Evolutionary conservation across 2,329 filamentous ascomycete genomes (phyloP).

Genomic region (Camptophora hylomeconis): DNA sequence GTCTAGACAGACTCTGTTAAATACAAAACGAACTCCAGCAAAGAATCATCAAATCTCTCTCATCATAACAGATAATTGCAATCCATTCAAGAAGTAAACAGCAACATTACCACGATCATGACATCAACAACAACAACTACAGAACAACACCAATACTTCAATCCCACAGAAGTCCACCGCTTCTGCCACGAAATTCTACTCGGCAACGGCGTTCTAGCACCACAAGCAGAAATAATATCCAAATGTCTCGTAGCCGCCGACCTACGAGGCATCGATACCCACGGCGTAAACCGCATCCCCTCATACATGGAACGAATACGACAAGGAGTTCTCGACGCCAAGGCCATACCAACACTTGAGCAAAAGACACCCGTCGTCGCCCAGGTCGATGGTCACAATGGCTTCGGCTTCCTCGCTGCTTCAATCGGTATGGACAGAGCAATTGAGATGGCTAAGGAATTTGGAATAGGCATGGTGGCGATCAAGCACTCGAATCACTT

Average conservation of each 20-base stretch:
- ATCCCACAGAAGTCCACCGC: conserved; percentile 19
- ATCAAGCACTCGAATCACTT: conserved; percentile 71
- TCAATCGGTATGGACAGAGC: conserved; percentile 53
- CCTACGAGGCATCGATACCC: conserved; percentile 65
- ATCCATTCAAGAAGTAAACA: no score
- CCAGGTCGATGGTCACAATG: conserved; percentile 54
- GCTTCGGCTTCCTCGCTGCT: conserved; percentile 63
- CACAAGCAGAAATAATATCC: conserved; percentile 52
- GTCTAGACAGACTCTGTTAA: no score
- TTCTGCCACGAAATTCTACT: conserved; percentile 44
- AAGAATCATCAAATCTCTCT: no score
- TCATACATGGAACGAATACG: conserved; percentile 64
- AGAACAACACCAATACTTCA: conserved; percentile 12
- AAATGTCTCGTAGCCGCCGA: conserved; percentile 60
- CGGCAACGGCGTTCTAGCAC: conserved; percentile 46
- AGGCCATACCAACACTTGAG: conserved; percentile 43
- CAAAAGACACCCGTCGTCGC: conserved; percentile 59
- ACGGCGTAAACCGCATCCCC: conserved; percentile 65
- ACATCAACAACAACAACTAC: no score
- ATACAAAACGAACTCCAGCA: no score
- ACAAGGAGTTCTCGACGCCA: conserved; percentile 52
- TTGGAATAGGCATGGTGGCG: conserved; percentile 62
- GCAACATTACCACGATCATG: no score
- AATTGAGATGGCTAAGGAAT: conserved; percentile 49
- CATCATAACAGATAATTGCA: no score